Conservation (phyloP, 2,329 filamentous ascomycete species). For the Shiraia sp. region DNA sequence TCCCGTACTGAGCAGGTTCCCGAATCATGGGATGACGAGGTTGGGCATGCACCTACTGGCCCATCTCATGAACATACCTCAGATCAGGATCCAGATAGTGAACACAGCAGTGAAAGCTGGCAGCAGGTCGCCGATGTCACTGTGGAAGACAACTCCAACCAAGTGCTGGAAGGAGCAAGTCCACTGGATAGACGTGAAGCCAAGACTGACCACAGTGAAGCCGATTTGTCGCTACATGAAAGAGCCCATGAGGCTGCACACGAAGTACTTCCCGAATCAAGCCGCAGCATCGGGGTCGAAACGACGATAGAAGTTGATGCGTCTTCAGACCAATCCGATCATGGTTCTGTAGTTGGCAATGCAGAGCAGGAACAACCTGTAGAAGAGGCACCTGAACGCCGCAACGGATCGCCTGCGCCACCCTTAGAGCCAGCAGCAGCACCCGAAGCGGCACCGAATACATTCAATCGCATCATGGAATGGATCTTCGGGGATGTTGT, state of each 20-base stretch:
- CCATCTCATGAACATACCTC: constrained; percentile 10
- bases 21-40: constrained; percentile 31
- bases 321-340: constrained; percentile 6
- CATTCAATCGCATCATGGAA: constrained; percentile 44
- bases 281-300: background rate
- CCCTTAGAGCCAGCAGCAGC: constrained; percentile 10
- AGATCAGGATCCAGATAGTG: constrained; percentile 39
- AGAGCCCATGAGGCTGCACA: background rate
- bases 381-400: background rate
- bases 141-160: constrained; percentile 31
- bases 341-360: constrained; percentile 1
- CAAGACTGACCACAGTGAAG: constrained; percentile 11
- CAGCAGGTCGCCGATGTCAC: constrained; percentile 41
- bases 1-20: constrained; percentile 12
- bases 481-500: constrained; percentile 56
- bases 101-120: constrained; percentile 47
- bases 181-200: constrained; percentile 35
- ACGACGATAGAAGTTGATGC: constrained; percentile 5
- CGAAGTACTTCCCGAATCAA: background rate
- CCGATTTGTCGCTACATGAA: background rate
- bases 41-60: constrained; percentile 2
- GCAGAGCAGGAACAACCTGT: constrained; percentile 2
- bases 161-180: constrained; percentile 27
- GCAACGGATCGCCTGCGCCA: constrained; percentile 2
- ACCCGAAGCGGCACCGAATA: constrained; percentile 14